Conservation (phyloP, 192 early-diverging fungal genomes). For the Dispira parvispora region DNA sequence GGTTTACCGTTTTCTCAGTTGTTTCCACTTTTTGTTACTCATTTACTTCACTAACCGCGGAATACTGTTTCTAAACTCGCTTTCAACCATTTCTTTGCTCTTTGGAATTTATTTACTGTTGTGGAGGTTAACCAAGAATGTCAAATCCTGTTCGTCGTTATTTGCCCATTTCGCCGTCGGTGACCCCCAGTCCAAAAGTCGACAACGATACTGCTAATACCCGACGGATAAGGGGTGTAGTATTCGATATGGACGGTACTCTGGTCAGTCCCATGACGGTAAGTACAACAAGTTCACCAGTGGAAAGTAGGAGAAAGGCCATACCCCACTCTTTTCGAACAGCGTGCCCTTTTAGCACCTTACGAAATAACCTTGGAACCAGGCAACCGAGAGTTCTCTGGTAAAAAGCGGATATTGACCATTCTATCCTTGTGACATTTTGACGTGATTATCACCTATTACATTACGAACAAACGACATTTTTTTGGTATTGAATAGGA, state of each 20-base stretch:
- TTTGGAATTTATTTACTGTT: too few species aligned
- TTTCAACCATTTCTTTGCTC: too few species aligned
- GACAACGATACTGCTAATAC: background rate
- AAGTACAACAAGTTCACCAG: background rate
- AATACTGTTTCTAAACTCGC: too few species aligned
- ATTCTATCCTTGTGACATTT: background rate
- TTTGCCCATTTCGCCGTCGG: too few species aligned
- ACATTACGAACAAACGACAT: background rate
- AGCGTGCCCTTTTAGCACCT: too few species aligned
- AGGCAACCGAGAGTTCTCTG: background rate
- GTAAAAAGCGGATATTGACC: background rate
- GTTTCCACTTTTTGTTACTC: too few species aligned
- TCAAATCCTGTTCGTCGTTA: too few species aligned
- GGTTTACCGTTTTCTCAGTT: too few species aligned
- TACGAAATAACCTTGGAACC: background rate
- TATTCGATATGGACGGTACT: conserved; percentile 25
- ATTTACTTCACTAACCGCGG: too few species aligned
- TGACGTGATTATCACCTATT: background rate
- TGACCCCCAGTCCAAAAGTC: too few species aligned
- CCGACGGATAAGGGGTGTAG: background rate
- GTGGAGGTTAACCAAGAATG: too few species aligned
- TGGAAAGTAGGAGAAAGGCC: background rate
- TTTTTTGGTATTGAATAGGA: conserved; percentile 1
- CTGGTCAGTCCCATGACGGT: conserved; percentile 23
- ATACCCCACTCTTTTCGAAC: background rate